A percentile compares a stretch with the other conserved stretches of the same genome.
These are phyloP conservation scores for Sanghuangporus baumii DNA, from an alignment of 1,284 basidiomycete genomes.

Conservation along the genomic window DNA sequence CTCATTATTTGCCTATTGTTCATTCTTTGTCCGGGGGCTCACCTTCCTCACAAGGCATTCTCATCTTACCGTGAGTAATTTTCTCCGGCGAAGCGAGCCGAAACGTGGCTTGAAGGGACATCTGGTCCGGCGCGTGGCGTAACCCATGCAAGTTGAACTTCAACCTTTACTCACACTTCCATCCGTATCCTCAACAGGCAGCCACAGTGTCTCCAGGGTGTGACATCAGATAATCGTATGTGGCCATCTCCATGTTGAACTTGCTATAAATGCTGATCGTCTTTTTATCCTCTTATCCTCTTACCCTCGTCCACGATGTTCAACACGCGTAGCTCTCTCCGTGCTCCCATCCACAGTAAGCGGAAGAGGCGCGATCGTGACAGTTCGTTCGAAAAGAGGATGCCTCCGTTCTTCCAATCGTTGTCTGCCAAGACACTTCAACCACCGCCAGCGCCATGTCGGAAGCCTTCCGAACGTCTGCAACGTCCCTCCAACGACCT, in stretches of 20 bases:
- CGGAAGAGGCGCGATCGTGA: constrained; percentile 22
- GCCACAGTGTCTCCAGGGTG: neutral
- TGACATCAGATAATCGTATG: constrained; percentile 14
- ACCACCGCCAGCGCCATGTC: constrained; percentile 44
- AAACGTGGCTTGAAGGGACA: constrained; percentile 20
- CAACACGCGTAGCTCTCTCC: constrained; percentile 13
- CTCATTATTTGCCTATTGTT: constrained; percentile 1
- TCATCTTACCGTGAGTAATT: constrained; percentile 49
- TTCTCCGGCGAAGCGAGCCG: constrained; percentile 28
- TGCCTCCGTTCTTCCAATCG: constrained; percentile 44
- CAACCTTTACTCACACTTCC: neutral
- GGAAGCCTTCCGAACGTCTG: constrained; percentile 40
- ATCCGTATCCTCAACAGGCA: neutral
- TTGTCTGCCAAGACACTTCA: constrained; percentile 37
- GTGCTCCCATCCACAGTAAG: constrained; percentile 20
- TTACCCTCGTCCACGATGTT: constrained; percentile 6
- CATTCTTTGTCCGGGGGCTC: constrained; percentile 21
- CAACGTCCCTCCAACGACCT: constrained; percentile 42
- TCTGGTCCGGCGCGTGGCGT: constrained; percentile 2
- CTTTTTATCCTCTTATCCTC: neutral
- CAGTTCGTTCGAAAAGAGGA: constrained; percentile 30
- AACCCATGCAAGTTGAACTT: neutral
- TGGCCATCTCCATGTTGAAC: constrained; percentile 11
- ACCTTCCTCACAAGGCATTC: constrained; percentile 63
- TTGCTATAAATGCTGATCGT: neutral